Evolutionary conservation across 2,329 filamentous ascomycete genomes (phyloP).

Genomic region (Trichoderma sp.): DNA sequence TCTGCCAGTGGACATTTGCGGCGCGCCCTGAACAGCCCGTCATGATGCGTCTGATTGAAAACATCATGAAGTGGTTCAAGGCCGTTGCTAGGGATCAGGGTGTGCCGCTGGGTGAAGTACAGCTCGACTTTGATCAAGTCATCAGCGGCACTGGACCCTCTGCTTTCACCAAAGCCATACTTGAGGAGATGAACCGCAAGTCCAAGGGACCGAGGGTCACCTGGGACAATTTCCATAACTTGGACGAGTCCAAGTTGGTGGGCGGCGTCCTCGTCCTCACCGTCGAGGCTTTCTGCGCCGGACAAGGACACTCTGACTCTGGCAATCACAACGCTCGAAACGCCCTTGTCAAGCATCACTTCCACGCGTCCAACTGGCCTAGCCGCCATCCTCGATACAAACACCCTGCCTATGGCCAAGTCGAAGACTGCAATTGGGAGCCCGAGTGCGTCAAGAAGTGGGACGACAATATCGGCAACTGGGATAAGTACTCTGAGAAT

Average conservation of each 20-base stretch:
- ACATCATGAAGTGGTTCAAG: conserved; percentile 67
- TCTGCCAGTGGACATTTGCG: conserved; percentile 77
- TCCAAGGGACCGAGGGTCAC: conserved; percentile 45
- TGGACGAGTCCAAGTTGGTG: conserved; percentile 66
- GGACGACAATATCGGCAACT: conserved; percentile 65
- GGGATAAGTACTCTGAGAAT: conserved; percentile 57
- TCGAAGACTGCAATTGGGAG: conserved; percentile 72
- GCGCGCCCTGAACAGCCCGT: conserved; percentile 66
- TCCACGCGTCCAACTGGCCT: conserved; percentile 74
- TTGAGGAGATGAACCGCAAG: conserved; percentile 61
- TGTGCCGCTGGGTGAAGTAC: conserved; percentile 59
- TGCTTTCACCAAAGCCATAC: conserved; percentile 66
- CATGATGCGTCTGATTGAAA: conserved; percentile 68
- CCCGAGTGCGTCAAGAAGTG: conserved; percentile 63
- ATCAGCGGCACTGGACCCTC: conserved; percentile 73
- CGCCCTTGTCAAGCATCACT: conserved; percentile 72
- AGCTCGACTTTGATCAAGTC: conserved; percentile 70
- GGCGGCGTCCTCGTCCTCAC: conserved; percentile 66
- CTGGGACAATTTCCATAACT: conserved; percentile 66
- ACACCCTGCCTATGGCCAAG: conserved; percentile 69
- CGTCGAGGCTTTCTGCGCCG: conserved; percentile 71
- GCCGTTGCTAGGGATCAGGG: conserved; percentile 60
- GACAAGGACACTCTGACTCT: conserved; percentile 72
- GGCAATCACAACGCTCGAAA: conserved; percentile 67
- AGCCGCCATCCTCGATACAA: conserved; percentile 64